Base-by-base conservation (phyloP, 345 rosid genomes). In the Eucalyptus regnans region DNA sequence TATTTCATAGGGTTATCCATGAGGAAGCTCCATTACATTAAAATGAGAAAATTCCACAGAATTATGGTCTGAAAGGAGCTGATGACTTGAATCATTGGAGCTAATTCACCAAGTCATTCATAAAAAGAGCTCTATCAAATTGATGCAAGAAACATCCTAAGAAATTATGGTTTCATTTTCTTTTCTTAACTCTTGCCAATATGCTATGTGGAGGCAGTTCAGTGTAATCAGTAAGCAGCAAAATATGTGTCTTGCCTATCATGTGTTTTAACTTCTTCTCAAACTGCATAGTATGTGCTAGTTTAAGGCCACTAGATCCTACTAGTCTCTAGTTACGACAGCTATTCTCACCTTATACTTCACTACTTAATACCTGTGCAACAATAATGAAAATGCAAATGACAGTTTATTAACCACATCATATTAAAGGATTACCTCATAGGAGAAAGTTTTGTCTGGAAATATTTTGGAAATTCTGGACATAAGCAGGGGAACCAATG, bases 401-500 rank as follows among this genome's bases (percentile, higher is more conserved):
- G 54, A 86, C 33, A 86, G 37, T 37, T 49, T 16, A 29, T n/a
- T 49, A 86, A 31, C 52, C 41, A 31, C 54, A 18, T 49, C 18
- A 86, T 49, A 50, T 16, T n/a, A 25, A 86, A 43, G 81, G 7
- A 50, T 81, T 90, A 97, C 99, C 99, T 96, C 97, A 71, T 94
- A 95, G 86, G 97, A 89, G 91, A 94, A 97, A 50, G 66, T 92
- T 92, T 95, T 96, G 91, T 96, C 98, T 6, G 94, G 98, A 92
- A 95, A 97, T 85, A 96, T 86, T 64, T 95, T 92, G 43, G 97
- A 94, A 91, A 94, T 93, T 92, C 99, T 96, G 46, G 95, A 89
- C 99, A 96, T 96, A 68, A 97, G 94, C 88, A 94, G 92, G 91
- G 99, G 98, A 90, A 98, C 94, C 90, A 95, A 88, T 86, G 99